Evolutionary conservation across 257 asterid species (phyloP).

Genomic region (Scutellaria barbata): DNA sequence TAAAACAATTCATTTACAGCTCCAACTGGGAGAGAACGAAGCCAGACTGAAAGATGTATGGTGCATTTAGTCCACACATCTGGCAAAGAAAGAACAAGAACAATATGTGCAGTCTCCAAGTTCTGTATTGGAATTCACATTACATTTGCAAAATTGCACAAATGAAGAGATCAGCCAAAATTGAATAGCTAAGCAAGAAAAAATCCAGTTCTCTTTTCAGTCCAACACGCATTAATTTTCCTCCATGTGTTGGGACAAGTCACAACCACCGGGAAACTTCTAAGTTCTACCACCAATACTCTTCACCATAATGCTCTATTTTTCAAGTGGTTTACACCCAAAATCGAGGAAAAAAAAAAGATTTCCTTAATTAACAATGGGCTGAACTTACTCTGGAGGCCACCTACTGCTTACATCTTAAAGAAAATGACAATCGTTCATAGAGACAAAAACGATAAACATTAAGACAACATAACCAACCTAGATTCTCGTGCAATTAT

Average conservation of each 20-base stretch:
- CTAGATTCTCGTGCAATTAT: neutral
- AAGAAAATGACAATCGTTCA: neutral
- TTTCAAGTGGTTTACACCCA: neutral
- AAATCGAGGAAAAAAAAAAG: neutral
- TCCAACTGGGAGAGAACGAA: conserved; percentile 1
- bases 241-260: neutral
- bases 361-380: neutral
- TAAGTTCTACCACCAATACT: neutral
- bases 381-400: neutral
- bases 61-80: neutral
- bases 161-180: neutral
- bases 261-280: conserved; percentile 1
- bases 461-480: neutral
- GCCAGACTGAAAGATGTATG: neutral
- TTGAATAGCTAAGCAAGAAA: neutral
- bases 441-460: neutral
- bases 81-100: conserved; percentile 17
- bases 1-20: neutral
- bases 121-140: neutral
- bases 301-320: neutral
- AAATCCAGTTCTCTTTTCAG: neutral
- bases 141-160: neutral
- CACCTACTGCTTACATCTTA: neutral
- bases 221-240: neutral
- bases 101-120: neutral